Conservation (phyloP, 257 asterid species). For the Haberlea rhodopensis region DNA sequence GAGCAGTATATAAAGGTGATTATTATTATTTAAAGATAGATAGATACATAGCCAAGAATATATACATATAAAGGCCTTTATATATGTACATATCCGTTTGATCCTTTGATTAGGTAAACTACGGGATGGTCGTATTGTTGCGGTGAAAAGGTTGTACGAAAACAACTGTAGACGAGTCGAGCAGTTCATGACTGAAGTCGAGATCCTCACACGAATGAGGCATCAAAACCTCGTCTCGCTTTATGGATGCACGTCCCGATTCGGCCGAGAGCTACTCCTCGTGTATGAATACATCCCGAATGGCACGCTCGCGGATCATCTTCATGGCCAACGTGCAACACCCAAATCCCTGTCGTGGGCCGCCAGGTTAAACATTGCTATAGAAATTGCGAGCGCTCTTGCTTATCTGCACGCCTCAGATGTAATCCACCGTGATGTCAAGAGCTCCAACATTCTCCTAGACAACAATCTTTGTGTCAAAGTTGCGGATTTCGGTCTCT, state of each 20-base stretch:
- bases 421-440: slow-evolving; percentile 37
- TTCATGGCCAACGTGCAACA: slow-evolving; percentile 23
- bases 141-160: slow-evolving; percentile 35
- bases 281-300: slow-evolving; percentile 39
- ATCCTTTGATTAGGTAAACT: slow-evolving; percentile 18
- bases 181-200: slow-evolving; percentile 37
- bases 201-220: slow-evolving; percentile 33
- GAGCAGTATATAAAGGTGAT: slow-evolving; percentile 29
- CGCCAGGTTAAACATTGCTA: slow-evolving; percentile 30
- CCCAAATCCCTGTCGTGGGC: slow-evolving; percentile 25
- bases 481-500: slow-evolving; percentile 40
- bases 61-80: too few species aligned
- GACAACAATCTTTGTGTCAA: slow-evolving; percentile 33
- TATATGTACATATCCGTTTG: too few species aligned
- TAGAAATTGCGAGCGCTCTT: slow-evolving; percentile 32
- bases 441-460: slow-evolving; percentile 32
- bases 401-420: slow-evolving; percentile 38
- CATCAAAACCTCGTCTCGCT: slow-evolving; percentile 40
- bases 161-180: slow-evolving; percentile 31
- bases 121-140: slow-evolving; percentile 38
- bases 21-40: too few species aligned
- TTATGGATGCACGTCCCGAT: slow-evolving; percentile 38
- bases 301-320: slow-evolving; percentile 42
- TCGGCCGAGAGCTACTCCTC: slow-evolving; percentile 28
- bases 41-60: background rate